Conservation (phyloP, 140 eudicot species). For the Senecio squalidus region DNA sequence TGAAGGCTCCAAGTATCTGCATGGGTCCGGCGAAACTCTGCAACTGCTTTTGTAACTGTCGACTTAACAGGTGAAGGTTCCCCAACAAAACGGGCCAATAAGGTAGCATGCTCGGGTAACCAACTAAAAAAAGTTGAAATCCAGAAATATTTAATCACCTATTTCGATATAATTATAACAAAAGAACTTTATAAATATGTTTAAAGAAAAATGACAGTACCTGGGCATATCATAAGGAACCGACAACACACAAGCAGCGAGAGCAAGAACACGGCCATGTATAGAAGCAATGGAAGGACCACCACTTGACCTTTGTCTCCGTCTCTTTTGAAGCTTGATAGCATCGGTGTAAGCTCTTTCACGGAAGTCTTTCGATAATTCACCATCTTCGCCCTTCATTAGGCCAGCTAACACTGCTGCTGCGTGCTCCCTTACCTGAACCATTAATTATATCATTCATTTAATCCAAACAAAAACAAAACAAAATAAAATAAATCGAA, state of each 20-base stretch:
- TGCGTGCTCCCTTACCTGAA: slow-evolving; percentile 98
- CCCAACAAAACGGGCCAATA: slow-evolving; percentile 83
- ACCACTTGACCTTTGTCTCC: slow-evolving; percentile 66
- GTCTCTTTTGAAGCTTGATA: slow-evolving; percentile 43
- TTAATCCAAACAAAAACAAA: background rate
- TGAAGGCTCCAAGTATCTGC: slow-evolving; percentile 97
- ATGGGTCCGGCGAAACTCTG: slow-evolving; percentile 96
- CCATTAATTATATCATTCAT: background rate
- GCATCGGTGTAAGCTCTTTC: slow-evolving; percentile 80
- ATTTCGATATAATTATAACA: background rate
- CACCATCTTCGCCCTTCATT: slow-evolving; percentile 91
- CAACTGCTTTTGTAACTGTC: slow-evolving; percentile 95
- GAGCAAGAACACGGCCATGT: slow-evolving; percentile 89
- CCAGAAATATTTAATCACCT: background rate
- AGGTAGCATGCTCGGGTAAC: slow-evolving; percentile 96
- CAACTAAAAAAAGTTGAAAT: slow-evolving; percentile 50
- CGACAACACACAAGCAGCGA: slow-evolving; percentile 87
- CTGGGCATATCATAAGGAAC: slow-evolving; percentile 99
- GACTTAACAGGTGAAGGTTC: slow-evolving; percentile 94
- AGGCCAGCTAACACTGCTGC: slow-evolving; percentile 98
- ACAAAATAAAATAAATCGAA: too few species aligned
- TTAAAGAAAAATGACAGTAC: slow-evolving; percentile 21
- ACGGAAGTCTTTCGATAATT: slow-evolving; percentile 68
- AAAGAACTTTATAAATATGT: background rate
- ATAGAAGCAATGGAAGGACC: slow-evolving; percentile 56